Evolutionary conservation across 768 basidiomycete species (phyloP), one percentile per base, ranked within the genome.

Genomic region (Mycena vulgaris): DNA sequence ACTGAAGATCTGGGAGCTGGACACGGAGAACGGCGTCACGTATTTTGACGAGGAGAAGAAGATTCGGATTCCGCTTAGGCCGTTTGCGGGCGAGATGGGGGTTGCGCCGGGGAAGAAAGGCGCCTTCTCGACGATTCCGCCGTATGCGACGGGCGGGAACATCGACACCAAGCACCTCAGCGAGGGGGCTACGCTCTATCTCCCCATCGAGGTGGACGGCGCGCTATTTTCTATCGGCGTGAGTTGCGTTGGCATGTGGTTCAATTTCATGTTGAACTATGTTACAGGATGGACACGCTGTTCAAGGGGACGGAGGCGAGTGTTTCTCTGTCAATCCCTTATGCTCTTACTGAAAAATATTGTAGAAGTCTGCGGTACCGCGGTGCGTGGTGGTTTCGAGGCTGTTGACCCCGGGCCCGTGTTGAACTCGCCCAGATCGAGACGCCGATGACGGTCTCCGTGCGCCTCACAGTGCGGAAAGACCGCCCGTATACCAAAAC

Each of bases 1-100:
- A 9, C 76, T 91, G 73, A 90, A 88, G 80, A 84, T 90, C 27
- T 90, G 89, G 88, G 79, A 80, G 56, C 78, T 91, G 51, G 78
- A 86, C 55, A 78, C 69, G 17, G 78, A 79, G 39, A 78, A 75
- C 6, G 84, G 82, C 10, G 84, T 80, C 66, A 83, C 88, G n/a
- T 89, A 85, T 81, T 86, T 90, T 70, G 84, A 89, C 75, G 80
- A 86, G 69, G 80, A 76, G 55, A 83, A 80, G 68, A 80, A 81
- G 11, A 87, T 90, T 6, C 82, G 81, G 69, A 83, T 90, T 28
- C 89, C 88, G 5, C 62, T 91, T 7, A 73, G 82, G 39, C 89
- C 90, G 19, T 91, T 91, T 77, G 85, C 88, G 13, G 90, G 90
- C 0, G 89, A 90, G 78, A 89, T 91, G 88, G 89, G 90, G 16